Conservation (phyloP, 768 basidiomycete species). For the Suillus weaverae region DNA sequence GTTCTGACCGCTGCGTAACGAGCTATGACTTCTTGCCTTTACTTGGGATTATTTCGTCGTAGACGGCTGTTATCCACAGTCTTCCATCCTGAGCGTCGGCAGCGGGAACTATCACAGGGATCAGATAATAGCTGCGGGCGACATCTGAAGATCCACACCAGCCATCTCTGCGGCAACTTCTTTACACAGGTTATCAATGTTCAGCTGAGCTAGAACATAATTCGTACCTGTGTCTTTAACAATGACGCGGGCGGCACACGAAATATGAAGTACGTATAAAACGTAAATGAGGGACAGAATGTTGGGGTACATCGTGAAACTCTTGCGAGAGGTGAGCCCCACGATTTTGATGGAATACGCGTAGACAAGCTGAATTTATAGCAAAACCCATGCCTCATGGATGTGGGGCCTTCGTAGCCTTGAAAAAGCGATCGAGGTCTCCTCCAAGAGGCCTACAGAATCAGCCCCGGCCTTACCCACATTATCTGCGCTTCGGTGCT, state of each 20-base stretch:
- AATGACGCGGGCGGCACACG: not conserved
- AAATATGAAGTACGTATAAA: not conserved
- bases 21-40: not conserved
- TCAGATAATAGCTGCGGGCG: not conserved
- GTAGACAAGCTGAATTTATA: not conserved
- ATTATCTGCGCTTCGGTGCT: not conserved
- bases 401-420: conserved; percentile 1
- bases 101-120: not conserved
- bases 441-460: not conserved
- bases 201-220: not conserved
- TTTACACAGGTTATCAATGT: not conserved
- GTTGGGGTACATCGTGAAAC: not conserved
- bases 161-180: not conserved
- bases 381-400: not conserved
- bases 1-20: not conserved
- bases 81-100: not conserved
- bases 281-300: not conserved
- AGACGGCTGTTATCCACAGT: not conserved
- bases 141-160: not conserved
- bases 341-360: not conserved
- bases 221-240: not conserved
- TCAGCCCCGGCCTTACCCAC: not conserved
- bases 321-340: not conserved
- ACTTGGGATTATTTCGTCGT: not conserved
- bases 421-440: not conserved